Evolutionary conservation across 1,139 yeast genomes (phyloP), one percentile per base, ranked within the genome.

Genomic region (Eremothecium coryli): DNA sequence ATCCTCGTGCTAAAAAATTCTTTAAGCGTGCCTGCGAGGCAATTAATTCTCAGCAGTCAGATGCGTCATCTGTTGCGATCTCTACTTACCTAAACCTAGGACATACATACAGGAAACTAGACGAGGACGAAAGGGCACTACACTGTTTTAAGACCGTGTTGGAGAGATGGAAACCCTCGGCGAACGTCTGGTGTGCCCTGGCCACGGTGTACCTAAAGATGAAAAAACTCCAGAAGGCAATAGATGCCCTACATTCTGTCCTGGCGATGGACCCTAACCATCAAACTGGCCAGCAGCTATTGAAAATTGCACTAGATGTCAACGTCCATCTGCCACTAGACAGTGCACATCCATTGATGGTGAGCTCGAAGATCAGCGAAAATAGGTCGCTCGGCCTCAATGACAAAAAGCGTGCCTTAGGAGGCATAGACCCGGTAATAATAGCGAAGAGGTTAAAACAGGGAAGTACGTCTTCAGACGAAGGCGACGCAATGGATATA

Each of bases 191-290:
- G 43, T 70, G 95, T 1, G 86, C 97, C 0, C 73, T 90, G 52
- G 98, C 95, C 0, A 67, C 88, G 33, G 76, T 88, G 2, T 69
- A 85, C 52, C 64, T 93, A 50, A 85, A 81, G 50, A 62, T 75
- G 38, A 85, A 84, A 1, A 67, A 77, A 36, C 50, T 67, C 20
- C 66, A 67, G 37, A 73, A 73, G 45, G 93, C 97, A 0, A 77
- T 88, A 25, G 82, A 79, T 41, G 66, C 71, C 26, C 64, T 90
- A 35, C 96, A 90, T 54, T 77, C 73, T 46, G 93, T 96, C 0
- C 64, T 93, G 32, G 82, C 94, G 0, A 63, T 88, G 4, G 60
- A 75, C 7, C 93, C 95, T 0, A 71, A 76, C 24, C 95, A 90
- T 52, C 81, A 93, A 0, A 79, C 88, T 16, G 93, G 96, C 0